Evolutionary conservation across 1,284 basidiomycete genomes (phyloP).

Genomic region (Ustilago crameri): DNA sequence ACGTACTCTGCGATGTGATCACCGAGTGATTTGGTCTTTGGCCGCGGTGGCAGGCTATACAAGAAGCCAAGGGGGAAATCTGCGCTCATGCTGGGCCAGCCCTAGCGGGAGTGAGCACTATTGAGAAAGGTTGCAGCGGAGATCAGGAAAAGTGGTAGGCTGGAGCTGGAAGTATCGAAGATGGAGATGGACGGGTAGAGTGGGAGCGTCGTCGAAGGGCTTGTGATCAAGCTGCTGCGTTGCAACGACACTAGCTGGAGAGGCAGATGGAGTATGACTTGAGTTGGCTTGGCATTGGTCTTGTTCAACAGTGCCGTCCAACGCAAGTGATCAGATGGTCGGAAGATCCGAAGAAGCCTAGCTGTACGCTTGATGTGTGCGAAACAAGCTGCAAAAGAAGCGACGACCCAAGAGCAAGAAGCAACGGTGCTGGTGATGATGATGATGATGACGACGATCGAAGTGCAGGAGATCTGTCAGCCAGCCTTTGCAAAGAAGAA

Average conservation of each 20-base stretch:
- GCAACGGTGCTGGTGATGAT: too few species aligned
- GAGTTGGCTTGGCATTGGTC: neutral
- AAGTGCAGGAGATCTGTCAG: too few species aligned
- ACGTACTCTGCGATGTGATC: constrained; percentile 64
- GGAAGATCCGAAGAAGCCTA: neutral
- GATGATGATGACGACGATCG: too few species aligned
- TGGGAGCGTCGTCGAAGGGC: neutral
- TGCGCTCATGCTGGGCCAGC: constrained; percentile 58
- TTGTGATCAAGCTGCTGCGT: too few species aligned
- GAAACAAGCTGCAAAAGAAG: too few species aligned
- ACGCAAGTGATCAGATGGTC: neutral
- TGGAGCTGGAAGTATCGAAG: neutral
- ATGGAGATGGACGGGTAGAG: neutral
- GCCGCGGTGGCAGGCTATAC: constrained; percentile 56
- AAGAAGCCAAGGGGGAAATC: constrained; percentile 63
- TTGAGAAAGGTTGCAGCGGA: neutral
- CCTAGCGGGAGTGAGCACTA: constrained; percentile 16
- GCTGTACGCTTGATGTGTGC: too few species aligned
- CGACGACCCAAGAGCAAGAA: too few species aligned
- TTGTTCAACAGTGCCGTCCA: neutral
- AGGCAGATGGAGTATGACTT: neutral
- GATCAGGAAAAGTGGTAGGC: neutral
- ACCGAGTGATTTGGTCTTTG: constrained; percentile 60
- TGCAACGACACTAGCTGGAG: neutral
- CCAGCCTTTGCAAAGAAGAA: too few species aligned